These are phyloP conservation scores for Nevesoporus exiguus DNA, from an alignment of 768 basidiomycete species.

Conservation along the genomic window DNA sequence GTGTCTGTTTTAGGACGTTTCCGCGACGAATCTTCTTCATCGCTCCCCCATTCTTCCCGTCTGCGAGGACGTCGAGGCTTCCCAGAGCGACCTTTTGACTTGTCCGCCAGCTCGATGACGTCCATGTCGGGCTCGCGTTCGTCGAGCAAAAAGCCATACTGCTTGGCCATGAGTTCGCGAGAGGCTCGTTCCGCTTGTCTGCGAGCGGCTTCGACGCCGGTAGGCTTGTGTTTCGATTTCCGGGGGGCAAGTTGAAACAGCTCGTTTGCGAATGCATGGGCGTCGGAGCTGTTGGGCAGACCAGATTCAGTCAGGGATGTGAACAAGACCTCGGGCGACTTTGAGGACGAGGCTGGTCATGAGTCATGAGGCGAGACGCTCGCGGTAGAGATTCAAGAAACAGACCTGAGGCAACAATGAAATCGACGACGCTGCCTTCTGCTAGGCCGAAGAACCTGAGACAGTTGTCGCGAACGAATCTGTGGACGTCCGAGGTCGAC, in stretches of 20 bases:
- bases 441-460: slow-evolving; percentile 83
- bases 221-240: slow-evolving; percentile 64
- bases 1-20: slow-evolving; percentile 61
- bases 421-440: slow-evolving; percentile 81
- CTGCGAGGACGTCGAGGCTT: slow-evolving; percentile 68
- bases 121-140: slow-evolving; percentile 62
- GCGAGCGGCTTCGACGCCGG: slow-evolving; percentile 42
- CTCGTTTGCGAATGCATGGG: slow-evolving; percentile 75
- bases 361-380: neutral
- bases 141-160: slow-evolving; percentile 81
- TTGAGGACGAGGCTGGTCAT: slow-evolving; percentile 65
- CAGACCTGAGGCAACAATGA: slow-evolving; percentile 80
- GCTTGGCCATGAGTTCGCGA: slow-evolving; percentile 62
- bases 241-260: slow-evolving; percentile 77
- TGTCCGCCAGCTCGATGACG: slow-evolving; percentile 36
- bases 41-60: slow-evolving; percentile 90
- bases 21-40: slow-evolving; percentile 75
- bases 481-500: slow-evolving; percentile 56
- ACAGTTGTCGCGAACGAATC: slow-evolving; percentile 77
- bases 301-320: slow-evolving; percentile 71
- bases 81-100: slow-evolving; percentile 22
- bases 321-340: slow-evolving; percentile 77
- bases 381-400: neutral
- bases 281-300: slow-evolving; percentile 75
- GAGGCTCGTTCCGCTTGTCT: slow-evolving; percentile 75